Evolutionary conservation across 1,284 basidiomycete genomes (phyloP), one percentile per base, ranked within the genome.

Genomic region (Wolfiporia cocos): DNA sequence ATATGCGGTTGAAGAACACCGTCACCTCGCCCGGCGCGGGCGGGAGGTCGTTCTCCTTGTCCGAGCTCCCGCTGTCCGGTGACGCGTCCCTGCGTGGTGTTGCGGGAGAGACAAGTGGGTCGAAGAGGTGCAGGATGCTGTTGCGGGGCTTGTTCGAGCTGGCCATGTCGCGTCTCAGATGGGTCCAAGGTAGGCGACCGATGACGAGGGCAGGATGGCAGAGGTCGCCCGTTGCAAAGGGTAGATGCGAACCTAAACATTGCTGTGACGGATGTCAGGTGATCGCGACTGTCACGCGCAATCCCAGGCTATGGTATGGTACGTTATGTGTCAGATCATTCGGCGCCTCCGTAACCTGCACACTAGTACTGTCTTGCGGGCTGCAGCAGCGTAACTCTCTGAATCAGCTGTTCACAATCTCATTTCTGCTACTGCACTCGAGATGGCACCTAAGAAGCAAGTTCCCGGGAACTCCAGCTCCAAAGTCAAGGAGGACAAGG

Each of bases 401-500:
- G n/a, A n/a, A n/a, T n/a, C n/a, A 35, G 2, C 7, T 21, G 11
- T 29, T 11, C 18, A 36, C 17, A 5, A 10, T 9, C 17, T 34
- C 9, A 29, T 22, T 12, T 17, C 21, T 17, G 14, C n/a, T 21
- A 7, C 9, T 28, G 14, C 15, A 20, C 18, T 24, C 37, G 53
- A 20, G 31, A 87, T 88, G 86, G 80, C 86, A 34, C 86, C 85
- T 23, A 87, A 87, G 67, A 78, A 81, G 60, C 69, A 73, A 52
- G 69, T n/a, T n/a, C n/a, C 74, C 49, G 62, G 62, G 21, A 51
- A 69, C 26, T 69, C 73, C 15, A 71, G 72, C 48, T 73, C 74
- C 45, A 87, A 86, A 63, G 71, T 76, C 53, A 81, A 81, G 61
- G 81, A 83, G 2, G 85, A 88, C 68, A 86, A 88, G 80, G 85